Conservation (phyloP, 148 eudicot species). For the Rhododendron ferrugineum region DNA sequence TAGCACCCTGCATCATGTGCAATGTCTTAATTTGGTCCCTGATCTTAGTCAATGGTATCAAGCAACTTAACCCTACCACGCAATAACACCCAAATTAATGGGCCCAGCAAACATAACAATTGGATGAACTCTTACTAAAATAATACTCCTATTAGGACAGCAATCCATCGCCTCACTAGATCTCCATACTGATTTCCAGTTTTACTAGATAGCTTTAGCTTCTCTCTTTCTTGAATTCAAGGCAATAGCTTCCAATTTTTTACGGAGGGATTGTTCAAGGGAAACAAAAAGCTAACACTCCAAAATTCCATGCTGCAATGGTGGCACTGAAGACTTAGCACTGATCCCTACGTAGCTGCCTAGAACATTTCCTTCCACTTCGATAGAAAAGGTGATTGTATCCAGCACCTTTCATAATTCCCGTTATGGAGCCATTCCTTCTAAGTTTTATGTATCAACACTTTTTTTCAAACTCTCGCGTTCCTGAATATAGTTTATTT, state of each 20-base stretch:
- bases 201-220: background rate
- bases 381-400: background rate
- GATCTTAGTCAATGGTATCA: background rate
- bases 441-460: background rate
- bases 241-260: background rate
- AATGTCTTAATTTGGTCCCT: background rate
- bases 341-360: background rate
- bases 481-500: background rate
- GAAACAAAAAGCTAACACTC: background rate
- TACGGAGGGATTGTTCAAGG: background rate
- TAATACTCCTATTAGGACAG: background rate
- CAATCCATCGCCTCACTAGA: background rate
- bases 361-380: background rate
- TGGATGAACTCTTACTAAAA: background rate
- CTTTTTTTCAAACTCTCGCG: background rate
- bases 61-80: background rate
- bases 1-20: conserved; percentile 18
- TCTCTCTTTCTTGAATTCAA: background rate
- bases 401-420: background rate
- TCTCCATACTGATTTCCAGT: background rate
- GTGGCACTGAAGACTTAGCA: background rate
- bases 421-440: background rate
- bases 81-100: background rate
- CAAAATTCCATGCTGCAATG: background rate
- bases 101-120: background rate